A percentile compares a stretch with the other conserved stretches of the same genome.
phyloP scores from a whole-genome alignment of 2,329 filamentous ascomycete genomes.

The Aplosporella prunicola region DNA sequence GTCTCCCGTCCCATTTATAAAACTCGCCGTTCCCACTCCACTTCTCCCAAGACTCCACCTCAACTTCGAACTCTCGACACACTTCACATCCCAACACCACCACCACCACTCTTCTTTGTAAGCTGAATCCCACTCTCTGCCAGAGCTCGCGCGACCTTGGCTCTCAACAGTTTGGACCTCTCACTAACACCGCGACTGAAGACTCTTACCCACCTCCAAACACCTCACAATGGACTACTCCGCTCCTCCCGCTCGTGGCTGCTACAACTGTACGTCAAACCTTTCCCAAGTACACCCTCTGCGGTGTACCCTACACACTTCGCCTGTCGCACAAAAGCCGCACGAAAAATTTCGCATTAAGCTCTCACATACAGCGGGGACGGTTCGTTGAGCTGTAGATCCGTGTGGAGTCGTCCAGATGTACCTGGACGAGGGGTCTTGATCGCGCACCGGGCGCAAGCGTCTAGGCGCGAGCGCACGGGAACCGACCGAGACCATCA shows the following conservation, averaged over 20 bases:
- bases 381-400: slow-evolving; percentile 12
- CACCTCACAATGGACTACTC: slow-evolving; percentile 25
- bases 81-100: too few species aligned
- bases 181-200: slow-evolving; percentile 9
- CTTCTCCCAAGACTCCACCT: slow-evolving; percentile 3
- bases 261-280: slow-evolving; percentile 32
- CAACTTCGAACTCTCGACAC: too few species aligned
- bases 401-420: slow-evolving; percentile 7
- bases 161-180: too few species aligned
- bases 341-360: slow-evolving; percentile 12
- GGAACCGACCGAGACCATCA: slow-evolving; percentile 5
- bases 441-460: slow-evolving; percentile 3
- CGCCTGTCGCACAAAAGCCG: slow-evolving; percentile 2
- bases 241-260: slow-evolving; percentile 29
- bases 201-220: slow-evolving; percentile 7
- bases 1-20: slow-evolving; percentile 5
- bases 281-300: slow-evolving; percentile 6
- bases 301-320: not conserved
- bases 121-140: too few species aligned
- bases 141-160: too few species aligned
- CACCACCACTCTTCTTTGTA: too few species aligned
- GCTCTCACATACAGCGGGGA: slow-evolving; percentile 12
- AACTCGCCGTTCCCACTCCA: not conserved
- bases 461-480: slow-evolving; percentile 1
- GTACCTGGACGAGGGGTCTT: slow-evolving; percentile 6